Conservation (phyloP, 345 rosid genomes). For the Nasturtium officinale region DNA sequence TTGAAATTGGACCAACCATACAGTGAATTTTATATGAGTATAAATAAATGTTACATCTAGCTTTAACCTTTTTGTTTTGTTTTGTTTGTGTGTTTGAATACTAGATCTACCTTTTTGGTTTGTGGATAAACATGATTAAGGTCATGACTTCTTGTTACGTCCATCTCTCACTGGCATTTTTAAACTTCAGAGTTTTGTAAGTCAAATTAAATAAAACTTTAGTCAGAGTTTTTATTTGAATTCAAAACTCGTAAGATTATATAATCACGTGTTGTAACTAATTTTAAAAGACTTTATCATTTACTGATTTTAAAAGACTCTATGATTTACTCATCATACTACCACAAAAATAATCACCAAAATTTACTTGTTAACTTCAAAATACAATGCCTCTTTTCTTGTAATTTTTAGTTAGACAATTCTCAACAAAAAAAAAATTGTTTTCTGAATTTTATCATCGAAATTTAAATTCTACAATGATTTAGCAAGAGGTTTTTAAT, state of each 20-base stretch:
- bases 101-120: slow-evolving; percentile 32
- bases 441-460: neutral
- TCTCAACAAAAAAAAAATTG: too few species aligned
- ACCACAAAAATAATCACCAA: neutral
- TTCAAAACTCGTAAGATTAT: slow-evolving; percentile 35
- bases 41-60: slow-evolving; percentile 15
- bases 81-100: slow-evolving; percentile 29
- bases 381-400: neutral
- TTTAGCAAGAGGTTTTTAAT: neutral
- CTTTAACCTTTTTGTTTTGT: slow-evolving; percentile 24
- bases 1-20: slow-evolving; percentile 22
- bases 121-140: slow-evolving; percentile 20
- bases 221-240: slow-evolving; percentile 19
- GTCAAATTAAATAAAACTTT: slow-evolving; percentile 27
- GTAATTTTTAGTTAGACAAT: neutral
- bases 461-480: neutral
- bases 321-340: slow-evolving; percentile 39
- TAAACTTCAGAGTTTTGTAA: slow-evolving; percentile 21
- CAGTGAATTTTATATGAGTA: slow-evolving; percentile 18
- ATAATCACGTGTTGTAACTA: slow-evolving; percentile 30
- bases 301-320: too few species aligned
- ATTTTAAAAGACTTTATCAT: slow-evolving; percentile 16
- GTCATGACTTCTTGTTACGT: slow-evolving; percentile 27
- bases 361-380: neutral
- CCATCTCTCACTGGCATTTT: slow-evolving; percentile 5